Percentiles rank a stretch among this genome's conserved stretches.
Conservation (phyloP, 108 stramenopile genomes). For the Cyclotella distinguenda region DNA sequence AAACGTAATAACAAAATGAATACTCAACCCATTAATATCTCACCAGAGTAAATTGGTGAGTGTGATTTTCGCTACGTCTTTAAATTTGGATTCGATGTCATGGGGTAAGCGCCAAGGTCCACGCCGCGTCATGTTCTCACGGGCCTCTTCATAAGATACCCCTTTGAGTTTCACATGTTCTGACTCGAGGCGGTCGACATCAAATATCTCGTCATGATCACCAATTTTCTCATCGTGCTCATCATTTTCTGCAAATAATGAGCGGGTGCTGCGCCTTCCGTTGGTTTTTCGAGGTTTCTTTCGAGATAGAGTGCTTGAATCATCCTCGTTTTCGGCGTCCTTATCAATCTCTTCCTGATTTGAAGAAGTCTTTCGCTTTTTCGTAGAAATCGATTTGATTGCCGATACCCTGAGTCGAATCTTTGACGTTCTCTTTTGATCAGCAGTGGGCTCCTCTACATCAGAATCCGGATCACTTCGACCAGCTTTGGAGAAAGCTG, state of each 20-base stretch:
- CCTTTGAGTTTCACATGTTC: slow-evolving; percentile 47
- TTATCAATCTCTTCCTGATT: slow-evolving; percentile 18
- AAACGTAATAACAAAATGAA: too few species aligned
- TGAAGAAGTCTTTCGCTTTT: slow-evolving; percentile 19
- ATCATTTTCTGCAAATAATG: slow-evolving; percentile 6
- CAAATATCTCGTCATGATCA: slow-evolving; percentile 33
- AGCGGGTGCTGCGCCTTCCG: slow-evolving; percentile 7
- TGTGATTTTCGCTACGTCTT: slow-evolving; percentile 60
- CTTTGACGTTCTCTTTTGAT: slow-evolving; percentile 43
- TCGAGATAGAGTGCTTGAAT: slow-evolving; percentile 7
- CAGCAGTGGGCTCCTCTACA: slow-evolving; percentile 15
- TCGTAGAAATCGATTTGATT: slow-evolving; percentile 6
- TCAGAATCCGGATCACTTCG: slow-evolving; percentile 32
- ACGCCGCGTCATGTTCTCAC: slow-evolving; percentile 40
- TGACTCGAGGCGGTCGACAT: slow-evolving; percentile 45
- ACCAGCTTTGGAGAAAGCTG: not conserved
- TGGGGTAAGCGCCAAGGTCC: slow-evolving; percentile 72
- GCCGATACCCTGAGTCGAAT: slow-evolving; percentile 52
- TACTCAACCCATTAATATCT: not conserved
- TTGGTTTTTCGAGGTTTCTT: slow-evolving; percentile 29
- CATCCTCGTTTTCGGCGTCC: slow-evolving; percentile 8
- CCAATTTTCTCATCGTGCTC: slow-evolving; percentile 18
- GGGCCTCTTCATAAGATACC: slow-evolving; percentile 55
- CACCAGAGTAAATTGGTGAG: slow-evolving; percentile 54
- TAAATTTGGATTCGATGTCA: slow-evolving; percentile 47